Conservation (phyloP, 2,329 filamentous ascomycete species). For the Fonsecaea monophora region DNA sequence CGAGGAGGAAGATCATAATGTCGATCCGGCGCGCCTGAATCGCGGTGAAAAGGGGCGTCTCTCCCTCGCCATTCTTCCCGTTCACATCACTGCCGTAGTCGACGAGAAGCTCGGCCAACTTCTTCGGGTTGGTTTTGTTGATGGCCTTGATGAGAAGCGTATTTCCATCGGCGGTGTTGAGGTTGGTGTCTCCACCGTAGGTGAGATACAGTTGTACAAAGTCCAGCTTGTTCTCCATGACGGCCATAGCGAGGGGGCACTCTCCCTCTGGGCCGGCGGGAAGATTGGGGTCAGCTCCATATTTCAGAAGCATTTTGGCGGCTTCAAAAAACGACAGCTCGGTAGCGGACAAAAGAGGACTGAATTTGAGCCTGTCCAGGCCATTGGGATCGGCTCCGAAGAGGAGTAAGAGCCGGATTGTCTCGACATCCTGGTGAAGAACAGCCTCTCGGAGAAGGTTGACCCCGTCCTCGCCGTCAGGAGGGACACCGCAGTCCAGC, state of each 20-base stretch:
- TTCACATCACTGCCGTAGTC: slow-evolving; percentile 66
- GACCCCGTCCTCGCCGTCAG: slow-evolving; percentile 56
- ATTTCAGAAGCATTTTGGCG: slow-evolving; percentile 67
- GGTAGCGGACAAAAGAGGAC: slow-evolving; percentile 60
- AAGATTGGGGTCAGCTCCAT: slow-evolving; percentile 66
- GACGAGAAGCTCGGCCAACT: slow-evolving; percentile 65
- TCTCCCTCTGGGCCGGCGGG: slow-evolving; percentile 59
- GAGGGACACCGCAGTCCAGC: slow-evolving; percentile 63
- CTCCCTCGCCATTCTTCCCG: slow-evolving; percentile 65
- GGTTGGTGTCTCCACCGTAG: slow-evolving; percentile 66
- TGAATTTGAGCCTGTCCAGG: slow-evolving; percentile 57
- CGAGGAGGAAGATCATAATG: slow-evolving; percentile 60
- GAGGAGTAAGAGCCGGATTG: slow-evolving; percentile 61
- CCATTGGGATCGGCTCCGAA: slow-evolving; percentile 66
- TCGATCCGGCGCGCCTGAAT: slow-evolving; percentile 64
- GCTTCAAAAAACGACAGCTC: slow-evolving; percentile 63
- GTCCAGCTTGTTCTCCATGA: slow-evolving; percentile 60
- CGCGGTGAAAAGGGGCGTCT: slow-evolving; percentile 68
- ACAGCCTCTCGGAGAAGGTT: slow-evolving; percentile 61
- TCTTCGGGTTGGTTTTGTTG: slow-evolving; percentile 62
- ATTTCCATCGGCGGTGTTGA: slow-evolving; percentile 62
- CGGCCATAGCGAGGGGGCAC: slow-evolving; percentile 61
- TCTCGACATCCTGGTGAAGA: slow-evolving; percentile 59
- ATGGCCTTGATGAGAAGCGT: slow-evolving; percentile 68
- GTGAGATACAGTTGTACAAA: slow-evolving; percentile 67